Base-by-base conservation (phyloP, 140 eudicot species). In the Stevia rebaudiana region DNA sequence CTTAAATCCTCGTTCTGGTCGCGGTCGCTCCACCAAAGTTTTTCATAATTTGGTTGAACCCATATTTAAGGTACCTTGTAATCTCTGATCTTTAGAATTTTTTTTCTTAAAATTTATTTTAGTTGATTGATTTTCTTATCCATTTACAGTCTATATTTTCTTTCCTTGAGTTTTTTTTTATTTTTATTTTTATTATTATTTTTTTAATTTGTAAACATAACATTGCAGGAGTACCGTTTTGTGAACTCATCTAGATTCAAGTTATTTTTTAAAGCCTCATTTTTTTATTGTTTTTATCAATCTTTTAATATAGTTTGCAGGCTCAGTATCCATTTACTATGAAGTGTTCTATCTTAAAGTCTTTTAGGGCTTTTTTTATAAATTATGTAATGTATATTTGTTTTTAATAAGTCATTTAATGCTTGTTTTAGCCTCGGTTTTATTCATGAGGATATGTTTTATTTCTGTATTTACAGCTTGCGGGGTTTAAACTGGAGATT, bases 21-120 rank as follows among this genome's bases (percentile, higher is more conserved):
- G 86, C 66, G 96, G 98, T 44, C 98, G 98, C 52, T 91, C 98
- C 36, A 91, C 74, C 80, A 91, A 87, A 79, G 98, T 91, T 62
- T 91, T 82, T 64, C 87, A 88, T 71, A 75, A 76, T 59, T 30
- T 81, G 81, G 98, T 79, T 49, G 96, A 91, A 71, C 98, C 96
- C 1, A 83, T 91, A 81, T 88, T 91, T 73, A 91, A 91, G 87
- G 98, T 91, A 85, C 59, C 68, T 51, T 75, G 42, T 64, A 36
- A 24, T 37, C n/a, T 48, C 28, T 69, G 53, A 4, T n/a, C 21
- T 70, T 55, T 44, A 17, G 15, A 16, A 42, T 28, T 19, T 8
- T 8, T 13, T 53, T 11, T 11, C 37, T 63, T 22, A 58, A 15
- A n/a, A 28, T 41, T 33, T 18, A 24, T 61, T 49, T 11, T 60